Conservation (phyloP, 345 rosid species). For the Gynandropsis gynandra region DNA sequence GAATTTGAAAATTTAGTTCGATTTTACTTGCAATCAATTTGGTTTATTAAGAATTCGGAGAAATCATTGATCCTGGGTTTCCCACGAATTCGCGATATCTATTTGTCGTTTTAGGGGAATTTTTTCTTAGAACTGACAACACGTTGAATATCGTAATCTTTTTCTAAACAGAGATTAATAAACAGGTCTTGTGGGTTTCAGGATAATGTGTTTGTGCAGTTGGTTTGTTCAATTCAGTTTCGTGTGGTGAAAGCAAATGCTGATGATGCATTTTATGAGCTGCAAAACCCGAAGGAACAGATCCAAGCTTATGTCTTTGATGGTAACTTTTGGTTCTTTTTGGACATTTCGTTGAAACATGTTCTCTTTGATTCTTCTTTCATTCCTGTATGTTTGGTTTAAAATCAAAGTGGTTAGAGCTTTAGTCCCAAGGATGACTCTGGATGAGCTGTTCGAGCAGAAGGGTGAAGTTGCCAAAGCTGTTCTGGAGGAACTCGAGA, state of each 20-base stretch:
- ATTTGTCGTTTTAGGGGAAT: not conserved
- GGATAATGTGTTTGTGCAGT: slow-evolving; percentile 97
- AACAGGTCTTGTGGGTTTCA: slow-evolving; percentile 19
- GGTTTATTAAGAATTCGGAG: not conserved
- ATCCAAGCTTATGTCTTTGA: slow-evolving; percentile 95
- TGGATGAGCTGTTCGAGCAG: slow-evolving; percentile 93
- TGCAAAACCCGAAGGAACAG: slow-evolving; percentile 89
- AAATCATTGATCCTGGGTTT: not conserved
- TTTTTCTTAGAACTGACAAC: not conserved
- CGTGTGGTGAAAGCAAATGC: slow-evolving; percentile 65
- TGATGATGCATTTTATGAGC: slow-evolving; percentile 96
- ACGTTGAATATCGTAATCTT: too few species aligned
- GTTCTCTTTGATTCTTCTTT: slow-evolving; percentile 1
- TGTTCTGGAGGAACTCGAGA: slow-evolving; percentile 91
- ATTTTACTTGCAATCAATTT: not conserved
- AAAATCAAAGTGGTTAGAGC: slow-evolving; percentile 74
- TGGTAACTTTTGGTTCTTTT: slow-evolving; percentile 35
- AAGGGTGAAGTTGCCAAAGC: slow-evolving; percentile 95
- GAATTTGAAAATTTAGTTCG: not conserved
- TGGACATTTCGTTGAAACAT: not conserved
- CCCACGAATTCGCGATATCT: not conserved
- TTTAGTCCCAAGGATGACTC: slow-evolving; percentile 73
- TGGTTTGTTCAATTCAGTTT: slow-evolving; percentile 88
- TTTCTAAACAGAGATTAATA: too few species aligned
- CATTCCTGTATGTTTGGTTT: slow-evolving; percentile 4